Conservation (phyloP, 495 filamentous ascomycete genomes). For the Chaetomium fimeti region DNA sequence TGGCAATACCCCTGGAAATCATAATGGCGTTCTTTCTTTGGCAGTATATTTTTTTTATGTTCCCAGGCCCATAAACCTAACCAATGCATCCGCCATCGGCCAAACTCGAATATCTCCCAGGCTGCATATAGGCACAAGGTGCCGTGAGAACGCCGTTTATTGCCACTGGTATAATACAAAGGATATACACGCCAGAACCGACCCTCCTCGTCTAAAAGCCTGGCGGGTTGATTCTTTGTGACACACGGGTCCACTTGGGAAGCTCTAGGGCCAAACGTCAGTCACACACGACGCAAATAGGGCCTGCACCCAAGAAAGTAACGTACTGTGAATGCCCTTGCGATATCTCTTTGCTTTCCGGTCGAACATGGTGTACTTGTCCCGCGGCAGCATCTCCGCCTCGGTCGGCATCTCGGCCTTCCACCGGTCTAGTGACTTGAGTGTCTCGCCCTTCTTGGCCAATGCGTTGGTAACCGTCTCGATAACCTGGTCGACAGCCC, state of each 20-base stretch:
- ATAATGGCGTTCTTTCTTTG: slow-evolving; percentile 11
- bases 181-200: slow-evolving; percentile 25
- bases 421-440: slow-evolving; percentile 80
- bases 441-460: slow-evolving; percentile 62
- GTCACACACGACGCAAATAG: slow-evolving; percentile 24
- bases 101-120: neutral
- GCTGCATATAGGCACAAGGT: neutral
- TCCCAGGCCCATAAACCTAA: neutral
- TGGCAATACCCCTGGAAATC: slow-evolving; percentile 27
- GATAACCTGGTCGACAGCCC: slow-evolving; percentile 80
- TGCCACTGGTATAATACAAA: slow-evolving; percentile 32
- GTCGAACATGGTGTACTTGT: slow-evolving; percentile 98
- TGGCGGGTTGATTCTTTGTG: slow-evolving; percentile 87
- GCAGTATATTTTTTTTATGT: neutral
- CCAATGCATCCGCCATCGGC: neutral
- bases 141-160: slow-evolving; percentile 26
- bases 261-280: slow-evolving; percentile 58
- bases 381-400: slow-evolving; percentile 90
- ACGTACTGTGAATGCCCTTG: slow-evolving; percentile 95
- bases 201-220: slow-evolving; percentile 64
- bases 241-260: slow-evolving; percentile 94
- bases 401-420: slow-evolving; percentile 93
- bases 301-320: neutral
- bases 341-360: slow-evolving; percentile 92
- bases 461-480: slow-evolving; percentile 73